Conservation (phyloP, 176 grass and related monocot genomes). For the Dendrocalamus sinicus region DNA sequence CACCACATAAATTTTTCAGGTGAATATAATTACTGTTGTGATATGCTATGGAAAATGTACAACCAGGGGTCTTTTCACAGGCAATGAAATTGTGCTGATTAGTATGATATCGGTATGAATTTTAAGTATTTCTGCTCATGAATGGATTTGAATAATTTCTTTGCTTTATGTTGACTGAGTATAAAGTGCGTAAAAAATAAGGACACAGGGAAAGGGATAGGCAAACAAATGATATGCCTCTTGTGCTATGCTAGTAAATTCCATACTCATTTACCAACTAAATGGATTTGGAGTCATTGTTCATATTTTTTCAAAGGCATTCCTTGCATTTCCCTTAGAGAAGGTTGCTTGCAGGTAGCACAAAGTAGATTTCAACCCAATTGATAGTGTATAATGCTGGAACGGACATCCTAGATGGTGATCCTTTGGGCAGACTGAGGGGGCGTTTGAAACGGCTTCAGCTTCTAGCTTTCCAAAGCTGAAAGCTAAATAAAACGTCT, state of each 20-base stretch:
- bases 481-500: too few relatives aligned
- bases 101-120: neutral
- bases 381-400: slow-evolving; percentile 74
- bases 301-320: neutral
- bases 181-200: neutral
- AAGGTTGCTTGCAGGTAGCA: slow-evolving; percentile 37
- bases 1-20: neutral
- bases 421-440: slow-evolving; percentile 64
- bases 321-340: neutral
- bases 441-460: too few relatives aligned
- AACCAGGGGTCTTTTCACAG: neutral
- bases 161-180: slow-evolving; percentile 1
- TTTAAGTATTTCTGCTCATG: neutral
- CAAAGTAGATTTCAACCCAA: slow-evolving; percentile 61
- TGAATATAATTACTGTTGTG: neutral
- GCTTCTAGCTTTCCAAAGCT: too few relatives aligned
- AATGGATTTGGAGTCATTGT: neutral
- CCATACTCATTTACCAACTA: neutral
- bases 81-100: neutral
- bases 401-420: slow-evolving; percentile 70
- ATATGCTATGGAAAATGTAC: neutral
- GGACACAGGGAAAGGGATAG: neutral
- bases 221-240: neutral
- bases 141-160: slow-evolving; percentile 19
- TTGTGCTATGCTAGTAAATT: neutral